Evolutionary conservation across 23 red algal species (phyloP).

Genomic region (Gracilaria gracilis): DNA sequence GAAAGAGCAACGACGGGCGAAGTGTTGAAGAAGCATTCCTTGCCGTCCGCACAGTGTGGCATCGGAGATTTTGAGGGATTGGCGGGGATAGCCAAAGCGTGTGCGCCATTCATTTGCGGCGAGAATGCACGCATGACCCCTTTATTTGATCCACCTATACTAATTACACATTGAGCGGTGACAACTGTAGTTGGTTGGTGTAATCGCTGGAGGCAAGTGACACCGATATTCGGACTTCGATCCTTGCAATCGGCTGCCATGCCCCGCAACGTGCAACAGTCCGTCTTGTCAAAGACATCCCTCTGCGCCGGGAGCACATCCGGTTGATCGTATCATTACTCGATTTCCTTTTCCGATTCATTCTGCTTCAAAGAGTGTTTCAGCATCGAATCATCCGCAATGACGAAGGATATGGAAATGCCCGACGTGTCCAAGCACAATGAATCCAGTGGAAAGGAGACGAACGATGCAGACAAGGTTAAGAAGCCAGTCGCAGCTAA

Average conservation of each 20-base stretch:
- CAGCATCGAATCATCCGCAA: not conserved
- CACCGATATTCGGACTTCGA: no score
- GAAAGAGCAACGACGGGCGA: no score
- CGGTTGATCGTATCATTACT: not conserved
- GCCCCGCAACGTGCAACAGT: not conserved
- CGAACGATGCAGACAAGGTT: conserved; percentile 31
- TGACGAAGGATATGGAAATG: conserved; percentile 68
- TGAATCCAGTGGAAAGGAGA: conserved; percentile 12
- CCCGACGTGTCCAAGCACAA: conserved; percentile 33
- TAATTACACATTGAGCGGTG: not conserved
- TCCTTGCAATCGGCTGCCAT: not conserved
- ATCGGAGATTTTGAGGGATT: conserved; percentile 17
- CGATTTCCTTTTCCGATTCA: not conserved
- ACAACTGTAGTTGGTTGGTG: not conserved
- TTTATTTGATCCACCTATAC: not conserved
- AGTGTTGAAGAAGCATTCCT: no score
- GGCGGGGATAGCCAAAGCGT: not conserved
- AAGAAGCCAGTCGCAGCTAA: conserved; percentile 6
- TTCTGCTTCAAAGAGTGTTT: not conserved
- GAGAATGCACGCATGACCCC: not conserved
- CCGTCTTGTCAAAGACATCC: not conserved
- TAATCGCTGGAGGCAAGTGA: not conserved
- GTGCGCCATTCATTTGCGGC: not conserved
- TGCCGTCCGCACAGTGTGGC: not conserved
- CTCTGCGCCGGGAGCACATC: not conserved